Percentiles rank a stretch among this genome's conserved stretches.
Evolutionary conservation across 345 rosid species (phyloP).

Genomic region (Xanthoceras sorbifolium): DNA sequence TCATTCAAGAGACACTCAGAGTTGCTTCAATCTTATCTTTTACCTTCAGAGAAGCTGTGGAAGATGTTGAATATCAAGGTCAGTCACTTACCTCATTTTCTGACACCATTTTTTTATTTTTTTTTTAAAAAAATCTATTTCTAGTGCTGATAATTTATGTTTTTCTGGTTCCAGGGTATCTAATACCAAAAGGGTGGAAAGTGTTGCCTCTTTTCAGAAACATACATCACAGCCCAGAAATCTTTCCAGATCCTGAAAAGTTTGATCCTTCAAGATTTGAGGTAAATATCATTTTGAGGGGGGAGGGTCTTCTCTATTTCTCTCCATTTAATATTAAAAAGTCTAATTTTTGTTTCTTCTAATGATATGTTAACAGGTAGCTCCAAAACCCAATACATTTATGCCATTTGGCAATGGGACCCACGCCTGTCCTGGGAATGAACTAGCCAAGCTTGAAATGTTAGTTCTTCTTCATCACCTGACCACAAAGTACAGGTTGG

Average conservation of each 20-base stretch:
- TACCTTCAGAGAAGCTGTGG: constrained; percentile 90
- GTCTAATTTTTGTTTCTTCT: background rate
- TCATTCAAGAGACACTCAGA: constrained; percentile 84
- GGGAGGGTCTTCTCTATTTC: background rate
- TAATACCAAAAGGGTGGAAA: constrained; percentile 97
- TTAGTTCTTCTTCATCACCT: constrained; percentile 82
- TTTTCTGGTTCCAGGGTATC: constrained; percentile 51
- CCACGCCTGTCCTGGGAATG: constrained; percentile 93
- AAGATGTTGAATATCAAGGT: constrained; percentile 87
- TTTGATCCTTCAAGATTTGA: constrained; percentile 91
- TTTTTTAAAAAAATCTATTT: background rate
- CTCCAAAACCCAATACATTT: constrained; percentile 81
- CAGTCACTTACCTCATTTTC: constrained; percentile 18
- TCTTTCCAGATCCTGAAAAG: constrained; percentile 61
- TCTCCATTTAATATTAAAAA: no score
- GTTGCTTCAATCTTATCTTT: constrained; percentile 85
- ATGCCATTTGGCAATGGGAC: constrained; percentile 92
- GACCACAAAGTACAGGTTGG: constrained; percentile 88
- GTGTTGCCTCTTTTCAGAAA: constrained; percentile 83
- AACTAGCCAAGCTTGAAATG: constrained; percentile 78
- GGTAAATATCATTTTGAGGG: no score
- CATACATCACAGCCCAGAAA: constrained; percentile 81
- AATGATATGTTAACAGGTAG: constrained; percentile 42
- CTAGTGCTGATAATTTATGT: background rate
- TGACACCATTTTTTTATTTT: background rate